phyloP scores from a whole-genome alignment of 2,329 filamentous ascomycete genomes.

The Aspergillus texensis region DNA sequence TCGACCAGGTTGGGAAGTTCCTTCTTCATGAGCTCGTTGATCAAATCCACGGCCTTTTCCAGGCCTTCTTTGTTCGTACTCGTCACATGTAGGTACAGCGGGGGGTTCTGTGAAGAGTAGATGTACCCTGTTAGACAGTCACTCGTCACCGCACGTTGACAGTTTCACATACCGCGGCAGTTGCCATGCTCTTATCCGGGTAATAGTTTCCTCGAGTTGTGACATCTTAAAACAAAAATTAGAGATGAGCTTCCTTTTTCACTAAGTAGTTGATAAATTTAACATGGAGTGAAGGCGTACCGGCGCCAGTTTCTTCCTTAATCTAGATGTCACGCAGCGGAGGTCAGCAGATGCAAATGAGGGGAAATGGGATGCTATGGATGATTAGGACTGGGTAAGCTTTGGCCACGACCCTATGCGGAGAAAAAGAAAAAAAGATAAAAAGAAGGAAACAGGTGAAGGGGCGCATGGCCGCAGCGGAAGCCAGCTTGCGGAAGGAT shows the following conservation, averaged over 20 bases:
- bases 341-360: constrained; percentile 95
- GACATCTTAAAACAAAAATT: constrained; percentile 78
- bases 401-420: constrained; percentile 61
- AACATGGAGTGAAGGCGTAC: constrained; percentile 69
- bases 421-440: constrained; percentile 31
- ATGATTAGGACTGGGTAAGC: constrained; percentile 66
- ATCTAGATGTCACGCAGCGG: constrained; percentile 89
- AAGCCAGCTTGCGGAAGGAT: constrained; percentile 40
- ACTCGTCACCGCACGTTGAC: too few species aligned
- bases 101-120: constrained; percentile 69
- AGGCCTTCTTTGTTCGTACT: constrained; percentile 91
- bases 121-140: not conserved
- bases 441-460: constrained; percentile 38
- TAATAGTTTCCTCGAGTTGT: constrained; percentile 96
- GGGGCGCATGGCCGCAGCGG: constrained; percentile 39
- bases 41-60: constrained; percentile 81
- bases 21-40: constrained; percentile 94
- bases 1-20: constrained; percentile 95
- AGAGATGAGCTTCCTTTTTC: constrained; percentile 63
- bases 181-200: constrained; percentile 97
- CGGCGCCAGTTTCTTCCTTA: constrained; percentile 98
- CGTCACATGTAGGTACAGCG: constrained; percentile 92
- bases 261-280: constrained; percentile 51
- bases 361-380: constrained; percentile 61
- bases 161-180: constrained; percentile 71